A percentile compares a stretch with the other conserved stretches of the same genome.
These are phyloP conservation scores for Paxillus ammoniavirescens DNA, from an alignment of 768 basidiomycete genomes.

Conservation along the genomic window DNA sequence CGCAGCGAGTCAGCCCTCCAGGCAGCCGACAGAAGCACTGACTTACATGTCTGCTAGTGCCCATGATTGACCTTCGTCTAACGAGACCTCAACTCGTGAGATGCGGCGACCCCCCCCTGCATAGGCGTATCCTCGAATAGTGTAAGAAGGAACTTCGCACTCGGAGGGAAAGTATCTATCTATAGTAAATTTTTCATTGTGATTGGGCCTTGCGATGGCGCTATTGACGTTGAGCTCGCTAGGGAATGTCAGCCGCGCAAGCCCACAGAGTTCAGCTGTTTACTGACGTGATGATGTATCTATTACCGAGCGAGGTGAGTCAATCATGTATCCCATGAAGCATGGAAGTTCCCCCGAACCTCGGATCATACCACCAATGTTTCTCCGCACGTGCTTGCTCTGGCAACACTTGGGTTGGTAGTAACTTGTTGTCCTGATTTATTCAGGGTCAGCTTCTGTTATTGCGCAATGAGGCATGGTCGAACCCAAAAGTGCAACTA, in stretches of 20 bases:
- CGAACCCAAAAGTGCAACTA: constrained; percentile 37
- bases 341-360: constrained; percentile 21
- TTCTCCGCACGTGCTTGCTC: constrained; percentile 51
- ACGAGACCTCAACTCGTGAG: constrained; percentile 54
- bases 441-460: background rate
- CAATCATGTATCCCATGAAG: background rate
- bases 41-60: constrained; percentile 38
- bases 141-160: constrained; percentile 31
- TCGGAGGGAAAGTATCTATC: constrained; percentile 4
- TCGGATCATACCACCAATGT: constrained; percentile 56
- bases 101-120: constrained; percentile 58
- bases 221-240: constrained; percentile 62
- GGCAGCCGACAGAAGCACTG: background rate
- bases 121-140: constrained; percentile 58
- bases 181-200: constrained; percentile 43
- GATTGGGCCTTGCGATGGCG: constrained; percentile 54
- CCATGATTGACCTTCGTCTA: constrained; percentile 55
- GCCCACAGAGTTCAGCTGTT: background rate
- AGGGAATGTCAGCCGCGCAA: constrained; percentile 25
- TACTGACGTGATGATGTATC: constrained; percentile 35
- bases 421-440: constrained; percentile 53
- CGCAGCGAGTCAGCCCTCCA: background rate
- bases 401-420: constrained; percentile 51
- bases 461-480: background rate
- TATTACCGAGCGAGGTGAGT: constrained; percentile 5